Conservation (phyloP, 306 rosid genomes). For the Astragalus glycyphyllos region DNA sequence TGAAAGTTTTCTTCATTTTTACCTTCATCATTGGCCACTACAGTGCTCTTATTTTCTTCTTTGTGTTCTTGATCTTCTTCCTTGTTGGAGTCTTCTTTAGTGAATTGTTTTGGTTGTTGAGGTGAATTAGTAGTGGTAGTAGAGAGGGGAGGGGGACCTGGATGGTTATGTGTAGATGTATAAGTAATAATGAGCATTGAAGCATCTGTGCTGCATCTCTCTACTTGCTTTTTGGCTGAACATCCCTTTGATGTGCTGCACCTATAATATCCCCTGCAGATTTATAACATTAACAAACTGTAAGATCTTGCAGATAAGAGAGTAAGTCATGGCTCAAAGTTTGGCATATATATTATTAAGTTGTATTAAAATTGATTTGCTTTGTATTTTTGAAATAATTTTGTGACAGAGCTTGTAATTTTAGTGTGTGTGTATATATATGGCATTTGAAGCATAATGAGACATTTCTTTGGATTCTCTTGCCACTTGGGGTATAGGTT, state of each 20-base stretch:
- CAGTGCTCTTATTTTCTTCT: conserved; percentile 28
- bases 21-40: conserved; percentile 19
- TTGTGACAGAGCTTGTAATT: not conserved
- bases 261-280: conserved; percentile 79
- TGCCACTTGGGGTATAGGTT: not conserved
- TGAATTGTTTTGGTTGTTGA: conserved; percentile 43
- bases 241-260: conserved; percentile 94
- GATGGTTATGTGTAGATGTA: conserved; percentile 81
- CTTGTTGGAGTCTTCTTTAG: conserved; percentile 42
- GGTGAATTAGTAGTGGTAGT: conserved; percentile 44
- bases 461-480: conserved; percentile 17
- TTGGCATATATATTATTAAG: not conserved
- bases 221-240: conserved; percentile 94
- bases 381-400: not conserved
- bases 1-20: conserved; percentile 51
- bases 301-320: conserved; percentile 16
- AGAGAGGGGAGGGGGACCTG: conserved; percentile 55
- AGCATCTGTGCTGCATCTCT: conserved; percentile 86
- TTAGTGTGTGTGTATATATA: no score
- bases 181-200: conserved; percentile 86
- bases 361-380: not conserved
- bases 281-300: conserved; percentile 9
- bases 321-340: not conserved
- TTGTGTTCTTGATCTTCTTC: conserved; percentile 45
- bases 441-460: not conserved